Evolutionary conservation across 768 basidiomycete genomes (phyloP).

Genomic region (Chalciporus chontae): DNA sequence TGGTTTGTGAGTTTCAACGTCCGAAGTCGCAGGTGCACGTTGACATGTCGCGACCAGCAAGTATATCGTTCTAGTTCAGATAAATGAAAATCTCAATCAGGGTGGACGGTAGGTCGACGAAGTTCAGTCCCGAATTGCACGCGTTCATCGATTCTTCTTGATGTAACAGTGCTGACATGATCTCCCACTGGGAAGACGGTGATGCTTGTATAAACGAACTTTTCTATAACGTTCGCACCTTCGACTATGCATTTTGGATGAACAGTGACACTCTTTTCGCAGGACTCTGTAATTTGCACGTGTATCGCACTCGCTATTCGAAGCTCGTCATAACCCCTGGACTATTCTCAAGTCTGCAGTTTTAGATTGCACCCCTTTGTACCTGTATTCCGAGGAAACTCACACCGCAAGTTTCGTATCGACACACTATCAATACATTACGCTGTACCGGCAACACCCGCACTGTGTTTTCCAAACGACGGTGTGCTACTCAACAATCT

Average conservation of each 20-base stretch:
- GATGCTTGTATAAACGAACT: conserved; percentile 77
- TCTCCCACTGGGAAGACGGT: conserved; percentile 85
- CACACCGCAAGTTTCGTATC: conserved; percentile 14
- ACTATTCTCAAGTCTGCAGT: not conserved
- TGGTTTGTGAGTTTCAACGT: conserved; percentile 63
- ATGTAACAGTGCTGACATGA: conserved; percentile 64
- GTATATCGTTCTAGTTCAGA: conserved; percentile 82
- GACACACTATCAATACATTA: conserved; percentile 9
- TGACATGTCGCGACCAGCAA: conserved; percentile 49
- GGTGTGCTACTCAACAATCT: conserved; percentile 17
- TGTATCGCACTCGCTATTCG: conserved; percentile 62
- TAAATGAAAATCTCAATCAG: conserved; percentile 81
- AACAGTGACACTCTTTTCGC: conserved; percentile 13
- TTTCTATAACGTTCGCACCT: conserved; percentile 64
- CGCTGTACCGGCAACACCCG: conserved; percentile 8
- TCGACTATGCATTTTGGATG: conserved; percentile 7
- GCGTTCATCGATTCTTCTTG: conserved; percentile 3
- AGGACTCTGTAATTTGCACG: conserved; percentile 73
- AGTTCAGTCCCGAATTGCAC: not conserved
- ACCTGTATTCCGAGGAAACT: conserved; percentile 22
- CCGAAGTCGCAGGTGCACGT: conserved; percentile 2
- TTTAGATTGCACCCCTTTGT: conserved; percentile 7
- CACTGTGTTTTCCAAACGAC: conserved; percentile 4
- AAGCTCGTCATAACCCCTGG: conserved; percentile 32
- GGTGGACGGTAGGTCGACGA: conserved; percentile 64